A percentile compares a stretch with the other conserved stretches of the same genome.
Conservation (phyloP, 495 filamentous ascomycete species). For the Tuber borchii region DNA sequence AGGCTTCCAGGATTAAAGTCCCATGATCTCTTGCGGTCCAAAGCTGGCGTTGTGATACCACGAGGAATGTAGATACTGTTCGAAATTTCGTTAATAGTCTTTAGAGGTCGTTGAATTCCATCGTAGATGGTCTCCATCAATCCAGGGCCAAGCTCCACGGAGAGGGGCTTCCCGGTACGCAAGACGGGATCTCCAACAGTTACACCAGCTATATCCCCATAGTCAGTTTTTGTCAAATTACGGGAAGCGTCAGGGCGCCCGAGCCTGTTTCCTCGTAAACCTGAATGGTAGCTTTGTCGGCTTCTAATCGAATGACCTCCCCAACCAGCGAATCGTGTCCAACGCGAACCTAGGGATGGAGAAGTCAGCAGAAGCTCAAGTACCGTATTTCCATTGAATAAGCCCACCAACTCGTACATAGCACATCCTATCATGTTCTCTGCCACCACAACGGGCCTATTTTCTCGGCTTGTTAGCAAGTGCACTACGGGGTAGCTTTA, state of each 20-base stretch:
- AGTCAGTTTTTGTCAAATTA: slow-evolving; percentile 21
- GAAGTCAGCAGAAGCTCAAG: slow-evolving; percentile 25
- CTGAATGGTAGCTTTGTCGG: slow-evolving; percentile 92
- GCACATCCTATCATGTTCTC: slow-evolving; percentile 98
- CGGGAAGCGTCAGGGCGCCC: not conserved
- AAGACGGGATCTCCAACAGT: slow-evolving; percentile 90
- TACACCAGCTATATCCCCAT: slow-evolving; percentile 63
- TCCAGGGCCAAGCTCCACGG: slow-evolving; percentile 93
- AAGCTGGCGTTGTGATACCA: slow-evolving; percentile 79
- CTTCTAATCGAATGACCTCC: slow-evolving; percentile 96
- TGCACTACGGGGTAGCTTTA: slow-evolving; percentile 48
- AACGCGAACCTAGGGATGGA: slow-evolving; percentile 61
- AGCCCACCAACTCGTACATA: slow-evolving; percentile 93
- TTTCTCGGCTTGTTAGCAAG: slow-evolving; percentile 26
- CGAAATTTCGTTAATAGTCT: slow-evolving; percentile 66
- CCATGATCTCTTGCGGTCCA: slow-evolving; percentile 87
- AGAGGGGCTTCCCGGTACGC: slow-evolving; percentile 87
- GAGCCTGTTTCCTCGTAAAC: slow-evolving; percentile 97
- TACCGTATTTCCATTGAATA: not conserved
- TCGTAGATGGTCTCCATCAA: slow-evolving; percentile 99
- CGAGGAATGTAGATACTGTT: slow-evolving; percentile 94
- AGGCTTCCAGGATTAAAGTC: slow-evolving; percentile 77
- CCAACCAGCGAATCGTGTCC: slow-evolving; percentile 84
- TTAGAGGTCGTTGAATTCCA: slow-evolving; percentile 92
- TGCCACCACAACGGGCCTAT: slow-evolving; percentile 88